Percentiles rank a stretch among this genome's conserved stretches.
Conservation (phyloP, 2,329 filamentous ascomycete species). For the Exophiala bonariae region DNA sequence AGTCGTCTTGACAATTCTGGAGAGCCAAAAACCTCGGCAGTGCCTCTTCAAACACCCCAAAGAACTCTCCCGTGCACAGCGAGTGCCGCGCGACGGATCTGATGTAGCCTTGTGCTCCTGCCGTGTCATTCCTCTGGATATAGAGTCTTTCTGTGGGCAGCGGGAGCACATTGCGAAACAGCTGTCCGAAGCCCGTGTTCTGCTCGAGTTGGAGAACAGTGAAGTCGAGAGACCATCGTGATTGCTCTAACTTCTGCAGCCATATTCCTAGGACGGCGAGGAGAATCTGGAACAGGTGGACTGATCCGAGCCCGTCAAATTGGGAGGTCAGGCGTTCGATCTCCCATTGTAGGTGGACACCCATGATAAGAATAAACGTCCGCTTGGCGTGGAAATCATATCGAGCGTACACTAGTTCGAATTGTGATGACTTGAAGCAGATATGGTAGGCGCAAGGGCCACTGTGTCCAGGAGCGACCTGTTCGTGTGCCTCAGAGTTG, state of each 20-base stretch:
- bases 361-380: conserved; percentile 4
- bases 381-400: conserved; percentile 2
- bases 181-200: conserved; percentile 2
- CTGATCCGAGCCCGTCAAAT: neutral
- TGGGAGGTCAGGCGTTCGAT: neutral
- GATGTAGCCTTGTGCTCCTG: neutral
- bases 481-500: neutral
- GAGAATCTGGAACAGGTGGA: conserved; percentile 3
- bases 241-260: conserved; percentile 2
- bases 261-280: conserved; percentile 2
- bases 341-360: neutral
- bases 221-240: conserved; percentile 2
- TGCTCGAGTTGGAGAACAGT: neutral
- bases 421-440: conserved; percentile 1
- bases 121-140: conserved; percentile 2
- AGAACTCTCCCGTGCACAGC: too few species aligned
- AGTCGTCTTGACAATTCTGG: too few species aligned
- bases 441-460: conserved; percentile 6
- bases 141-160: neutral
- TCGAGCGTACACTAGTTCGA: conserved; percentile 6
- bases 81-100: neutral
- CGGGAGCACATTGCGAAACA: neutral
- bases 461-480: neutral
- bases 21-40: too few species aligned
- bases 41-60: too few species aligned